Percentiles rank a stretch among this genome's conserved stretches.
These are phyloP conservation scores for Fimicolochytrium jonesii DNA, from an alignment of 192 early-diverging fungal genomes.

Conservation along the genomic window DNA sequence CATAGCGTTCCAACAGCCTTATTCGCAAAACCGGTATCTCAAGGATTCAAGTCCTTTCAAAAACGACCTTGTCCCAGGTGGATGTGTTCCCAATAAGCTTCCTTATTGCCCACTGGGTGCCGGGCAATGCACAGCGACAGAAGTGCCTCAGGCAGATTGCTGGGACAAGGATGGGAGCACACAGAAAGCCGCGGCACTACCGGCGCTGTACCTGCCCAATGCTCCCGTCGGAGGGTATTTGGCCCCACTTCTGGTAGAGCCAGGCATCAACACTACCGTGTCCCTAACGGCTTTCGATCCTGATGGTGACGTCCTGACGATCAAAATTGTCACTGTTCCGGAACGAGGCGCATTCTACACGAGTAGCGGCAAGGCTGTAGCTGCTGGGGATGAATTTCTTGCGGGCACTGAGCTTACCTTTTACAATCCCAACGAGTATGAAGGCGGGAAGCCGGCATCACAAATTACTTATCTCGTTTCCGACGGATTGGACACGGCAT, in stretches of 20 bases:
- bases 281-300: background rate
- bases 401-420: background rate
- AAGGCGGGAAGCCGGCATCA: conserved; percentile 7
- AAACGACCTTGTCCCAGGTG: background rate
- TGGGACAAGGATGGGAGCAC: conserved; percentile 2
- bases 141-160: background rate
- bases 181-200: background rate
- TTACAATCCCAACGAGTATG: background rate
- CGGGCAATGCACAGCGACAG: background rate
- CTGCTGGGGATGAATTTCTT: background rate
- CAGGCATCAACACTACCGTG: background rate
- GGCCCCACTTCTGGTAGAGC: background rate
- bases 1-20: background rate
- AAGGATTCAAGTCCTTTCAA: background rate
- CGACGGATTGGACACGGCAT: background rate
- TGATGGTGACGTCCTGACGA: background rate
- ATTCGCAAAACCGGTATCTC: background rate
- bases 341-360: conserved; percentile 3
- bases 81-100: conserved; percentile 3
- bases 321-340: background rate
- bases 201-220: conserved; percentile 4
- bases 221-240: conserved; percentile 5
- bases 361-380: background rate
- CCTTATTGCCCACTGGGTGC: conserved; percentile 3
- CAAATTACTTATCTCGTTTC: background rate